phyloP scores from a whole-genome alignment of 345 rosid species.

The Gossypium mustelinum region DNA sequence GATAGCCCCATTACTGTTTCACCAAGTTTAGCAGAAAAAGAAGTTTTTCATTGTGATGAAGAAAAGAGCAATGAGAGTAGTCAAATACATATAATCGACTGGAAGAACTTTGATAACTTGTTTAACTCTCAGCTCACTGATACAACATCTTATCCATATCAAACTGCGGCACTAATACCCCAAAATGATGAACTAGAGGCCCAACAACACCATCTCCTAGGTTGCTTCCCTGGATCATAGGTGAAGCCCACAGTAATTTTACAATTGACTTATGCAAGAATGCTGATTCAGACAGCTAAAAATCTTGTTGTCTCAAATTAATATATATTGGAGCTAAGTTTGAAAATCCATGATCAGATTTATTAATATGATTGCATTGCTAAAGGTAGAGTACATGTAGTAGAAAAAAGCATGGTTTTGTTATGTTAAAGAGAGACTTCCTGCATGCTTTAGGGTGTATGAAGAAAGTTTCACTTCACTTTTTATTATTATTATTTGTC shows the following conservation, averaged over 20 bases:
- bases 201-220: slow-evolving; percentile 46
- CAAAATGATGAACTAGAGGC: slow-evolving; percentile 34
- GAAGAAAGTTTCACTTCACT: slow-evolving; percentile 12
- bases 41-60: slow-evolving; percentile 33
- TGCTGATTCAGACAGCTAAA: slow-evolving; percentile 2
- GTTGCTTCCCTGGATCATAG: slow-evolving; percentile 63
- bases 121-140: slow-evolving; percentile 39
- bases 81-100: slow-evolving; percentile 38
- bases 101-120: slow-evolving; percentile 61
- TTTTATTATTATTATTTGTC: background rate
- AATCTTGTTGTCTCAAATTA: background rate
- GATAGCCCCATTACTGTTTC: slow-evolving; percentile 59
- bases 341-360: slow-evolving; percentile 7
- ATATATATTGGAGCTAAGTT: slow-evolving; percentile 7
- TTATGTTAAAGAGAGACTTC: slow-evolving; percentile 11
- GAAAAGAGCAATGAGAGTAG: slow-evolving; percentile 32
- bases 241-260: background rate
- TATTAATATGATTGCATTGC: background rate
- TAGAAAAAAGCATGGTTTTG: background rate
- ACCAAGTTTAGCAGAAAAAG: slow-evolving; percentile 38
- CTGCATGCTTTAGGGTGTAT: slow-evolving; percentile 7
- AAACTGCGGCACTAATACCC: slow-evolving; percentile 8
- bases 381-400: slow-evolving; percentile 5
- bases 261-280: background rate
- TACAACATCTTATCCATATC: slow-evolving; percentile 1